phyloP scores from a whole-genome alignment of 2,329 filamentous ascomycete species.

The Leptographium galeiforme region DNA sequence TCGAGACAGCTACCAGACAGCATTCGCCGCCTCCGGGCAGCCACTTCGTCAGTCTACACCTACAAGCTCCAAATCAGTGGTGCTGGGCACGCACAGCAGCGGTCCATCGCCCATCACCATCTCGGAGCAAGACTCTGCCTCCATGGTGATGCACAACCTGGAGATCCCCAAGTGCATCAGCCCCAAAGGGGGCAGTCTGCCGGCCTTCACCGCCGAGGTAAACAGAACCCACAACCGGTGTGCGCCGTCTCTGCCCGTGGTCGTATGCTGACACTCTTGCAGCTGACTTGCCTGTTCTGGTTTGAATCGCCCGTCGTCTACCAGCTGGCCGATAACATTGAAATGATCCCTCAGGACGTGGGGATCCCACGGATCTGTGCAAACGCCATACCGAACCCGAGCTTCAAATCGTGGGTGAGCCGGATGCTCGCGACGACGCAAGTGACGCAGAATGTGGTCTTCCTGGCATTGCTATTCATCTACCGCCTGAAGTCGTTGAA shows the following conservation, averaged over 20 bases:
- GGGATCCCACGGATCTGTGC: constrained; percentile 43
- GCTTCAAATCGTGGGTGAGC: constrained; percentile 89
- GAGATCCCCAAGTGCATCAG: constrained; percentile 67
- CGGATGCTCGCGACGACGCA: constrained; percentile 87
- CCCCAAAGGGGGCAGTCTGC: constrained; percentile 58
- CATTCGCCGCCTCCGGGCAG: constrained; percentile 14
- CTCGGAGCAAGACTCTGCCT: constrained; percentile 23
- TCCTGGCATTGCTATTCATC: constrained; percentile 82
- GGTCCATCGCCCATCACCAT: constrained; percentile 16
- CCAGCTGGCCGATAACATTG: constrained; percentile 54
- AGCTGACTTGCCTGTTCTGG: constrained; percentile 97
- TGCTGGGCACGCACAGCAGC: background rate
- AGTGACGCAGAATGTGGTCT: constrained; percentile 87
- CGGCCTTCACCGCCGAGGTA: constrained; percentile 76
- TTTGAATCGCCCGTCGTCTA: constrained; percentile 80
- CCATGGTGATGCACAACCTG: constrained; percentile 44
- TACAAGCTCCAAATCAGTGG: constrained; percentile 10
- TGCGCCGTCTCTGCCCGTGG: background rate
- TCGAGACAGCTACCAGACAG: constrained; percentile 9
- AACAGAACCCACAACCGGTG: constrained; percentile 9
- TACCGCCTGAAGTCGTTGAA: constrained; percentile 87
- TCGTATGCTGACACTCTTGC: constrained; percentile 5
- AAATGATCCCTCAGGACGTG: constrained; percentile 24
- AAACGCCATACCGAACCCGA: constrained; percentile 62
- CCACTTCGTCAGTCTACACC: constrained; percentile 26